Evolutionary conservation across 768 basidiomycete species (phyloP), one percentile per base, ranked within the genome.

Genomic region (Kwoniella mangroviensis): DNA sequence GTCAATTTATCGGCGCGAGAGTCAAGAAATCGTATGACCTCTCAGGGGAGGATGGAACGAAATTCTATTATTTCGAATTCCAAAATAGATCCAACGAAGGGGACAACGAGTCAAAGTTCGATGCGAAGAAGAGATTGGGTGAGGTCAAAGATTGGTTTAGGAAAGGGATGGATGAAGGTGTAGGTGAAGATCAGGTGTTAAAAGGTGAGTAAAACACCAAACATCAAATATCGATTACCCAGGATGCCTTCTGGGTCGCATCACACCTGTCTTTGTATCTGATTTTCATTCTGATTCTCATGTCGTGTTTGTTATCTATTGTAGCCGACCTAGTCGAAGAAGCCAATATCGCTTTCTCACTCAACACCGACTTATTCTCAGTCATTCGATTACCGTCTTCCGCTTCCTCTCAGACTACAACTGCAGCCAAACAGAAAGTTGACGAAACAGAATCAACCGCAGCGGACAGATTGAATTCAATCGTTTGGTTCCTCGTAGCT

Each of bases 1-100:
- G 92, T 0, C 92, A 92, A 84, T 84, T 86, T 68, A 88, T 92
- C 76, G 85, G 88, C 24, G 85, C 87, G 52, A 85, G 85, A 42
- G 80, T 92, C n/a, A 85, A 86, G 17, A 90, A 90, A 79, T 87
- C 90, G 15, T 93, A 92, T 77, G 85, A 82, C 13, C 85, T 92
- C 2, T 86, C 88, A 63, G 85, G 86, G 40, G 84, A 82, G n/a
- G 73, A 85, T n/a, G 90, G 90, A 5, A 77, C 88, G 41, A 82
- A 84, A 43, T 93, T 93, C 82, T 92, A 91, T 83, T 85, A 86
- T 24, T 93, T 92, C 83, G 77, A 77, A 45, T 66, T 74, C 52
- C 10, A 77, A 83, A 40, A 86, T 86, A 75, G 75, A 75, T 87
- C 0, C 85, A 81, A 3, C 84, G 86, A 67, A 88, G 88, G 59